These are phyloP conservation scores for Xylaria sp. DNA, from an alignment of 2,329 filamentous ascomycete genomes.

Conservation along the genomic window DNA sequence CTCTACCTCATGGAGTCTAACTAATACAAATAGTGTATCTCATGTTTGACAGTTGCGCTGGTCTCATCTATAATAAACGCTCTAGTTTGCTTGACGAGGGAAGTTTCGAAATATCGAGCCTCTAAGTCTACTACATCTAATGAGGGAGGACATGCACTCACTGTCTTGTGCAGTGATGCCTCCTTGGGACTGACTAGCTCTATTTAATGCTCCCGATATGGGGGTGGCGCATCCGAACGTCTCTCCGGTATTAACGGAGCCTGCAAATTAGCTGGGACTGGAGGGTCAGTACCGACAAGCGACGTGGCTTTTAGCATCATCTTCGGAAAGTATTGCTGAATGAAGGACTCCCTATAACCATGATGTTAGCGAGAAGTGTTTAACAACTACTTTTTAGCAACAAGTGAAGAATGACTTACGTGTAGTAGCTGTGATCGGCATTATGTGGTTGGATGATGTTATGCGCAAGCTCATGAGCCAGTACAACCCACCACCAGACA, in stretches of 20 bases:
- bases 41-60: background rate
- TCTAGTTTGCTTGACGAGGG: background rate
- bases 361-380: constrained; percentile 5
- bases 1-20: constrained; percentile 16
- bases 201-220: constrained; percentile 36
- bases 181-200: constrained; percentile 3
- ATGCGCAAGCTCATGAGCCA: constrained; percentile 95
- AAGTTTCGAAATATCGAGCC: background rate
- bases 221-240: constrained; percentile 30
- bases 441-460: constrained; percentile 86
- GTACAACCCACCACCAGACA: constrained; percentile 93
- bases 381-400: background rate
- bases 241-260: constrained; percentile 24
- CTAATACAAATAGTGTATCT: constrained; percentile 9
- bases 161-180: too few relatives aligned
- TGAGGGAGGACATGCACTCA: background rate
- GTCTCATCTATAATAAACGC: background rate
- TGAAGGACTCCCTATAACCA: constrained; percentile 72
- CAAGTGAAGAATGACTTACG: constrained; percentile 56
- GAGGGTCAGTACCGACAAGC: constrained; percentile 26
- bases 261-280: constrained; percentile 17
- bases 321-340: constrained; percentile 78
- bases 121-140: background rate
- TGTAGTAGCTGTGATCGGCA: constrained; percentile 84
- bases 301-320: constrained; percentile 66